A percentile compares a stretch with the other conserved stretches of the same genome.
phyloP scores from a whole-genome alignment of 2,329 filamentous ascomycete genomes.

The Trichoderma koningiopsis region DNA sequence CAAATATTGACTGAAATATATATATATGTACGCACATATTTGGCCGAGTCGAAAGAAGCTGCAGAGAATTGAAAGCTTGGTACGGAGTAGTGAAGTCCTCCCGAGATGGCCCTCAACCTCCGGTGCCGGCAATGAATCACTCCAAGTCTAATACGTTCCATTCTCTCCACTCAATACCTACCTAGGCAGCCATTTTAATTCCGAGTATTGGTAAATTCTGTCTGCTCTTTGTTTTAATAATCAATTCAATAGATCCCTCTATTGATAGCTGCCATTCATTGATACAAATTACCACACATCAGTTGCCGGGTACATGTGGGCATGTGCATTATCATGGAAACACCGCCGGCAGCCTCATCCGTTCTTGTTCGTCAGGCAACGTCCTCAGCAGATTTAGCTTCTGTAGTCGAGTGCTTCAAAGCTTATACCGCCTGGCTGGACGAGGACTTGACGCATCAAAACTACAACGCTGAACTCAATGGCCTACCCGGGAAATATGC shows the following conservation, averaged over 20 bases:
- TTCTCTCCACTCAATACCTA: background rate
- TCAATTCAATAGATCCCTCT: background rate
- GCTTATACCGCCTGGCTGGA: constrained; percentile 34
- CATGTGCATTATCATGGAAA: background rate
- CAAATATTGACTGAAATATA: background rate
- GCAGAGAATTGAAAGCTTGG: background rate
- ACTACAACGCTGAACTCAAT: constrained; percentile 32
- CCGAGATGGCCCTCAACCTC: background rate
- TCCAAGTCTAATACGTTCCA: background rate
- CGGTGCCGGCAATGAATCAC: background rate
- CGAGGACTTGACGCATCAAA: constrained; percentile 35
- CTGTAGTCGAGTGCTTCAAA: constrained; percentile 31
- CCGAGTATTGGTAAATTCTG: background rate
- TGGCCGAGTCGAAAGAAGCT: background rate
- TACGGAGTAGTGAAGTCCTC: background rate
- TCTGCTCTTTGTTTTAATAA: background rate
- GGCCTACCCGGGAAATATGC: constrained; percentile 35
- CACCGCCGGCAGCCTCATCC: background rate
- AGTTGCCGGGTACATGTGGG: background rate
- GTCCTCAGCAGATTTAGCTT: constrained; percentile 29
- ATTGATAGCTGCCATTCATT: background rate
- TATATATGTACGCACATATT: background rate
- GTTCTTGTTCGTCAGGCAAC: constrained; percentile 32
- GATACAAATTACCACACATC: background rate
- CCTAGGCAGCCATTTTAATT: background rate